Base-by-base conservation (phyloP, 1,284 basidiomycete species). In the Anthracocystis walkeri region DNA sequence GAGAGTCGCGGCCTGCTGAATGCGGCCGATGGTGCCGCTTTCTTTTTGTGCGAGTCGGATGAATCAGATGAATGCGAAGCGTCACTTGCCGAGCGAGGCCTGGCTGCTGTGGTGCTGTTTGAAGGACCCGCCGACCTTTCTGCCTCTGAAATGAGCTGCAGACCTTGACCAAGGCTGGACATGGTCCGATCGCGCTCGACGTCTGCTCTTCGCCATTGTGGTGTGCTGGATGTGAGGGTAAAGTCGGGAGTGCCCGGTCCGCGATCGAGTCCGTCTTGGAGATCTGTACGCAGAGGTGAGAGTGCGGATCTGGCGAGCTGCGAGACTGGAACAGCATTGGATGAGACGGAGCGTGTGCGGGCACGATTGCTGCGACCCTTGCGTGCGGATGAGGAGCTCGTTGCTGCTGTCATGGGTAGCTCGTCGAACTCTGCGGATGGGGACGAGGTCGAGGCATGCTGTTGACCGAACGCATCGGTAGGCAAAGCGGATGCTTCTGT, bases 231-330 rank as follows among this genome's bases (percentile, higher is more conserved):
- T 7, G 73, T 31, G 1, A 74, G 62, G 4, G 71, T 73, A 40
- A 70, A 79, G 53, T 79, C 78, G 3, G 78, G 78, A 2, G 78
- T 79, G 18, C 72, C 78, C 1, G 78, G 71, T 3, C 78, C 75
- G 14, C 78, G 61, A 48, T 75, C 68, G 48, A 59, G 63, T 0
- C 40, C 60, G 12, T 67, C 61, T 5, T 58, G 49, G 12, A 60
- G 51, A 18, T 60, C 56, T 18, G 44, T 25, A 6, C 44, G 54
- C 11, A 71, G 54, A n/a, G 64, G 52, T 7, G 67, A 57, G 21
- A 69, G 64, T 4, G 60, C 33, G 25, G 67, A 51, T 40, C 58
- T 56, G 7, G 63, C 48, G 2, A 72, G 44, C 20, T 72, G 68
- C 8, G 69, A 57, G 40, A 72, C 58, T 4, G 68, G 68, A 4